A percentile compares a stretch with the other conserved stretches of the same genome.
Conservation (phyloP, 768 basidiomycete species). For the Exsudoporus frostii region DNA sequence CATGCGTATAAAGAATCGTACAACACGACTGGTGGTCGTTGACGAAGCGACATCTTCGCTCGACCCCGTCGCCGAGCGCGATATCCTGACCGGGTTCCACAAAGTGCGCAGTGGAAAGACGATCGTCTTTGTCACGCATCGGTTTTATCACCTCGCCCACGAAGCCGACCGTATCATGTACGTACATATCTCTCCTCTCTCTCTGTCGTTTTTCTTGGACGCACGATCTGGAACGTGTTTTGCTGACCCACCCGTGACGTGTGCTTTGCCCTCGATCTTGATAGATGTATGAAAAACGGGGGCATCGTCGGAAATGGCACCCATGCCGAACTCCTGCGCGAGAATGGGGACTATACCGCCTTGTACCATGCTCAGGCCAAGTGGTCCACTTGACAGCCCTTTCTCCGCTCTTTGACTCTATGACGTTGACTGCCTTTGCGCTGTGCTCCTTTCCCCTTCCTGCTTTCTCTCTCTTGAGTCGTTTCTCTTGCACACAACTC, state of each 20-base stretch:
- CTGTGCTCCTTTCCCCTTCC: no score
- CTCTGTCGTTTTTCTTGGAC: background rate
- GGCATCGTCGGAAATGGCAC: constrained; percentile 30
- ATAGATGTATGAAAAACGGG: constrained; percentile 34
- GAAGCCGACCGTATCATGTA: constrained; percentile 53
- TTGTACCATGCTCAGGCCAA: no score
- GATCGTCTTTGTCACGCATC: constrained; percentile 54
- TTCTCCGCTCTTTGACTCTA: no score
- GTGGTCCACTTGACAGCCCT: no score
- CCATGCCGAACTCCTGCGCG: constrained; percentile 26
- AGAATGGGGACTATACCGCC: background rate
- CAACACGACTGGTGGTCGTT: constrained; percentile 46
- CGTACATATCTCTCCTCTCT: constrained; percentile 24
- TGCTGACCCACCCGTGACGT: background rate
- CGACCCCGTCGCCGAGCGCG: constrained; percentile 52
- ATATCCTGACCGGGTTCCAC: constrained; percentile 42
- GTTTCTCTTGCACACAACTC: no score
- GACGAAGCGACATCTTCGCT: constrained; percentile 60
- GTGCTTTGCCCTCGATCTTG: no score
- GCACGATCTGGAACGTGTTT: background rate
- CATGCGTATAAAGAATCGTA: constrained; percentile 33
- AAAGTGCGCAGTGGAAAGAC: constrained; percentile 45
- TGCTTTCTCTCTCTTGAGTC: no score
- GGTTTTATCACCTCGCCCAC: constrained; percentile 48
- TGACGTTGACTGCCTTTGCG: no score